Base-by-base conservation (phyloP, 2,329 filamentous ascomycete species). In the Uncinocarpus reesii region DNA sequence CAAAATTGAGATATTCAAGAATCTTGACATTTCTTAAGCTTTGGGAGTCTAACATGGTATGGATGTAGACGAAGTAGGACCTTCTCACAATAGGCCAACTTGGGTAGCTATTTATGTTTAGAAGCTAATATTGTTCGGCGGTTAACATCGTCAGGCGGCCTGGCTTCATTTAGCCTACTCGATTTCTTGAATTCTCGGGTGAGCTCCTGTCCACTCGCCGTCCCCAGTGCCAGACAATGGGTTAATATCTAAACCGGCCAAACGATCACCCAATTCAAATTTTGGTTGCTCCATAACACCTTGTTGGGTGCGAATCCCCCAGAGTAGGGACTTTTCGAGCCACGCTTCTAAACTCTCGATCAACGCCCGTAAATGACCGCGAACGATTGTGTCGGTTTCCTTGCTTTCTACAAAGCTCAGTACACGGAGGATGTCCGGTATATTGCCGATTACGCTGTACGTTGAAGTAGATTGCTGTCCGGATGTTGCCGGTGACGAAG, bases 281-380 rank as follows among this genome's bases (percentile, higher is more conserved):
- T 55, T 53, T 1, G 60, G 57, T 43, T 52, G 41, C 8, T 50
- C 50, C 32, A 31, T 53, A 29, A 54, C 46, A 11, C 51, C 47
- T 21, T 49, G 53, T 7, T 56, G 58, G 4, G 54, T 52, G 7
- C 60, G 60, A 46, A 69, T 64, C 0, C 63, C 66, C 62, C 63
- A 66, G 42, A 70, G 47, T 38, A 71, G 48, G 8, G 63, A 63
- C 54, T 68, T 70, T 53, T 69, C 65, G 47, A 66, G 48, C 68
- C 67, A 70, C 8, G 64, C 63, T 54, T 70, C 66, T 28, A 70
- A 49, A 42, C 61, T 70, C 55, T 70, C 67, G 23, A 67, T 62
- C 46, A 70, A 48, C 20, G 58, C 60, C 2, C 64, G 62, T 13
- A 69, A 53, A 57, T 71, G 66, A 0, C 65, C 66, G 20, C 65